These are phyloP conservation scores for Kandelia obovata DNA, from an alignment of 345 rosid genomes.

Conservation along the genomic window DNA sequence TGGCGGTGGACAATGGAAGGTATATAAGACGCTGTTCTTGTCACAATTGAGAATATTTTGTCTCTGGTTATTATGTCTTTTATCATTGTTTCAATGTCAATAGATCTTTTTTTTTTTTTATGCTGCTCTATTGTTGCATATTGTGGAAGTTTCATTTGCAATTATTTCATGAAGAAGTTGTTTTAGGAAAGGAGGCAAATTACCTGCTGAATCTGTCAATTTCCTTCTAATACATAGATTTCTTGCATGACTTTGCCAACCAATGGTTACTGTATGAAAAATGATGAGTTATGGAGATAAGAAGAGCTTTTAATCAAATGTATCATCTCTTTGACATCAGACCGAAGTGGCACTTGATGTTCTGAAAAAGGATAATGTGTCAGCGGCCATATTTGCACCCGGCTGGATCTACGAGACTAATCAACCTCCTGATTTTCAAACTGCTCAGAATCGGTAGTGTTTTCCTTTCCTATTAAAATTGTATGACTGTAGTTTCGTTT, in stretches of 20 bases:
- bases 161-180: no score
- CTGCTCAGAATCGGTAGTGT: slow-evolving; percentile 75
- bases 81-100: no score
- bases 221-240: no score
- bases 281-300: no score
- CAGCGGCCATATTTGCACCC: slow-evolving; percentile 89
- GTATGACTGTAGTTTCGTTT: background rate
- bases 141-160: no score
- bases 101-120: no score
- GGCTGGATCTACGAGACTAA: slow-evolving; percentile 83
- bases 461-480: background rate
- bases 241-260: no score
- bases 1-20: slow-evolving; percentile 87
- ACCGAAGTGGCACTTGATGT: slow-evolving; percentile 66
- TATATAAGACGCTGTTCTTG: slow-evolving; percentile 22
- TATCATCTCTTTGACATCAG: slow-evolving; percentile 38
- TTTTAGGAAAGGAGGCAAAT: no score
- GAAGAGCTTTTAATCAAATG: background rate
- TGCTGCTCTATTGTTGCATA: no score
- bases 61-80: no score
- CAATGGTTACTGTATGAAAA: no score
- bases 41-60: background rate
- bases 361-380: slow-evolving; percentile 58
- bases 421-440: slow-evolving; percentile 68
- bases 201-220: no score